These are phyloP conservation scores for Solanum hybrid DNA, from an alignment of 305 asterid species.

Conservation along the genomic window DNA sequence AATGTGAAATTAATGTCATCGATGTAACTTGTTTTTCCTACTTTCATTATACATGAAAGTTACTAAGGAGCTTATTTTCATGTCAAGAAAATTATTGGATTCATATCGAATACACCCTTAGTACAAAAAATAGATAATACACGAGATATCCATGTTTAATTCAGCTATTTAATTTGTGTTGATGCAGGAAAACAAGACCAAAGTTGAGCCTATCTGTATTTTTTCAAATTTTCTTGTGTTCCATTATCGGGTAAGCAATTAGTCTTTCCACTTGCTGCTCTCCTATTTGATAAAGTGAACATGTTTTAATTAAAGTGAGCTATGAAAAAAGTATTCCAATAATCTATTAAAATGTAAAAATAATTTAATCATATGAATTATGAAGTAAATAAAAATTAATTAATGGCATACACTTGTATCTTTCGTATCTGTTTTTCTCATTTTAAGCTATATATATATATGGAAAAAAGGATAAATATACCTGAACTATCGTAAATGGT, in stretches of 20 bases:
- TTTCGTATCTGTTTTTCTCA: neutral
- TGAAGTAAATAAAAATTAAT: neutral
- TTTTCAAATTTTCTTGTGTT: slow-evolving; percentile 64
- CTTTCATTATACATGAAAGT: neutral
- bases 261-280: neutral
- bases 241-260: slow-evolving; percentile 58
- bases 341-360: neutral
- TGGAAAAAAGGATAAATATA: too few relatives aligned
- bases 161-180: neutral
- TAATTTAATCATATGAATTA: neutral
- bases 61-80: neutral
- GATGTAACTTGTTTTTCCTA: neutral
- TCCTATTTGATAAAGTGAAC: neutral
- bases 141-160: neutral
- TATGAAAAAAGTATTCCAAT: neutral
- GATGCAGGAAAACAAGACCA: slow-evolving; percentile 63
- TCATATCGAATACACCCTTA: neutral
- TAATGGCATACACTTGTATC: neutral
- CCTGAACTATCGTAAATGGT: too few relatives aligned
- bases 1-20: neutral
- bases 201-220: slow-evolving; percentile 41
- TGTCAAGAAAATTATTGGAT: too few relatives aligned
- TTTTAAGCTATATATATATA: neutral
- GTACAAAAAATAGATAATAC: neutral
- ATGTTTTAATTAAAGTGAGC: neutral